Conservation (phyloP, 208 protist genomes). For the Crithidia thermophila region DNA sequence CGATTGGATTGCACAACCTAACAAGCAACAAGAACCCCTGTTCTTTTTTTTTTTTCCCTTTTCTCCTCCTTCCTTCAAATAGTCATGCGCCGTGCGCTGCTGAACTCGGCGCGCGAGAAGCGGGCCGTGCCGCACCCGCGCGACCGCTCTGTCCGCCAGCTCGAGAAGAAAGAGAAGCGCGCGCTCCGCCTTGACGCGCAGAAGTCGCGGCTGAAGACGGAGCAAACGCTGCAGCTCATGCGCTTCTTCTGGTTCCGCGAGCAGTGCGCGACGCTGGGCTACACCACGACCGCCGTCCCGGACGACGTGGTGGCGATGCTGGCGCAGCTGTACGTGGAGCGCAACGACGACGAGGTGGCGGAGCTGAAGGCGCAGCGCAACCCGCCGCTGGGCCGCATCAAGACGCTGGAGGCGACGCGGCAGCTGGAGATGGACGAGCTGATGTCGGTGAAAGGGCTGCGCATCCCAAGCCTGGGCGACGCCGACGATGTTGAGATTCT, state of each 20-base stretch:
- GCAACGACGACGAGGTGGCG: constrained; percentile 65
- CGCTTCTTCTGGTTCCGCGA: constrained; percentile 83
- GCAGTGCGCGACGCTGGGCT: constrained; percentile 62
- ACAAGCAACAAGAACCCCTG: neutral
- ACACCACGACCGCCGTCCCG: constrained; percentile 33
- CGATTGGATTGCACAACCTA: too few species aligned
- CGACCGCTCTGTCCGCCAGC: constrained; percentile 72
- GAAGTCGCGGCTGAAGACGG: constrained; percentile 39
- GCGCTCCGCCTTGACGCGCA: constrained; percentile 34
- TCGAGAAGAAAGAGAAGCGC: constrained; percentile 65
- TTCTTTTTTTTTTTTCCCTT: neutral
- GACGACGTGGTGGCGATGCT: constrained; percentile 45
- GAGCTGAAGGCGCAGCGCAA: constrained; percentile 56
- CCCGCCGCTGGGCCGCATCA: constrained; percentile 66
- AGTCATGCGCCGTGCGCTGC: constrained; percentile 28
- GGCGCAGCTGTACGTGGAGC: constrained; percentile 59
- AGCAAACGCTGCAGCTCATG: constrained; percentile 42
- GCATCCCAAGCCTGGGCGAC: constrained; percentile 51
- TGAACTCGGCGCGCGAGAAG: constrained; percentile 37
- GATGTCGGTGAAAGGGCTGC: constrained; percentile 58
- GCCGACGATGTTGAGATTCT: constrained; percentile 69
- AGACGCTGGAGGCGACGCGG: constrained; percentile 57
- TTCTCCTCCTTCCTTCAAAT: neutral
- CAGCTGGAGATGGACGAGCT: constrained; percentile 59
- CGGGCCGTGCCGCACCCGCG: constrained; percentile 57